A percentile compares a stretch with the other conserved stretches of the same genome.
Conservation (phyloP, 2,329 filamentous ascomycete genomes). For the Tolypocladium pustulatum region DNA sequence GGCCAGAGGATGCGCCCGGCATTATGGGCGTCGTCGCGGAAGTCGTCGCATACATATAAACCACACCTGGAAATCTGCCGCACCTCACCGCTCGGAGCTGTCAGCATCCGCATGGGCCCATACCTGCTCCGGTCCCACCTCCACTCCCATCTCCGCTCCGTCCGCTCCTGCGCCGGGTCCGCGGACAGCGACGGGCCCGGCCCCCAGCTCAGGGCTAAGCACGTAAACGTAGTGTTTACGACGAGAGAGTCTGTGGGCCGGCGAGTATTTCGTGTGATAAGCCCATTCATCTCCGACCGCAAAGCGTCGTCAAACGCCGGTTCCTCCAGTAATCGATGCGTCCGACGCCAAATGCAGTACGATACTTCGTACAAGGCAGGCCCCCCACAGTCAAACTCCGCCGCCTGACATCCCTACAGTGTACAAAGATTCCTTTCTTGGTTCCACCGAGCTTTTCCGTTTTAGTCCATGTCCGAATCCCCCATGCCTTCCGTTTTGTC, state of each 20-base stretch:
- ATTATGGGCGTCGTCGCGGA: background rate
- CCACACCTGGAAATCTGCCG: slow-evolving; percentile 10
- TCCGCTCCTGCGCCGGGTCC: background rate
- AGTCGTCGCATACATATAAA: background rate
- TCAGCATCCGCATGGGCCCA: slow-evolving; percentile 13
- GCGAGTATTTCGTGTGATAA: background rate
- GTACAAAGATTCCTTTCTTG: background rate
- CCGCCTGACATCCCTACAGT: background rate
- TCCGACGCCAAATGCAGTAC: background rate
- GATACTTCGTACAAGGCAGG: background rate
- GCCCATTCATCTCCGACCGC: background rate
- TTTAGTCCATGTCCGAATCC: slow-evolving; percentile 23
- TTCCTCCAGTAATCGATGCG: background rate
- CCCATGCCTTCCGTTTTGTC: slow-evolving; percentile 27
- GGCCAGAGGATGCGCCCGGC: background rate
- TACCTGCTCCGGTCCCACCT: background rate
- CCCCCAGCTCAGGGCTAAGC: background rate
- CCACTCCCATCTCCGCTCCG: slow-evolving; percentile 1
- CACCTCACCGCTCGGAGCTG: slow-evolving; percentile 16
- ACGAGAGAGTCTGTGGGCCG: background rate
- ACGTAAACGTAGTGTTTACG: background rate
- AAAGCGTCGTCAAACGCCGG: background rate
- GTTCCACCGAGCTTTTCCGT: background rate
- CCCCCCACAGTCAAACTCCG: background rate
- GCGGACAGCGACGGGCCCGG: background rate